Evolutionary conservation across 2,329 filamentous ascomycete species (phyloP), one percentile per base, ranked within the genome.

Genomic region (Sporothrix euskadiensis): DNA sequence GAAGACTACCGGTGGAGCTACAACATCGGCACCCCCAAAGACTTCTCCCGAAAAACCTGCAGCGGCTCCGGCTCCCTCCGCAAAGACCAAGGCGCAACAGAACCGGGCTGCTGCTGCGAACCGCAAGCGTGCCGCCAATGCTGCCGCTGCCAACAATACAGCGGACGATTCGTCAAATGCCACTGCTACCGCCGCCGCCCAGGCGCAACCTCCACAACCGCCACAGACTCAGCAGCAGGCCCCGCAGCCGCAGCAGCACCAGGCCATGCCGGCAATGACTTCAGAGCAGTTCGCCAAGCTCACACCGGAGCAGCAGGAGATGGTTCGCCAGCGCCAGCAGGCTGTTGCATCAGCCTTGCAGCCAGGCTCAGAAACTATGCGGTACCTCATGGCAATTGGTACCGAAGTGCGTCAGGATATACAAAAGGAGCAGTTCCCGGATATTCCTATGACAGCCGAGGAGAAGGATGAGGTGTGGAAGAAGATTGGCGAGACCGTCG

Each of bases 381-480:
- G 77, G 22, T 79, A 79, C 3, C 77, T 83, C 3, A 78, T 77
- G 73, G 35, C 74, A 0, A 80, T 83, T 30, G 78, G 78, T 0
- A 74, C 75, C 4, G 81, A 83, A 56, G 79, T 80, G 56, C 76
- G 83, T 66, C 79, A 79, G 16, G 78, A 81, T 7, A 81, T 82
- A 19, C 61, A 77, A 16, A 80, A 82, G 69, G 84, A 87, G 70
- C 77, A 79, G 4, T 81, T 84, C 76, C 78, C 80, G 0, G 84
- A 86, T n/a, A 83, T 88, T 44, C 78, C 79, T 0, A 86, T 88
- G 85, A 81, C 78, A 3, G 79, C 80, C 0, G 81, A 85, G 16
- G 83, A 87, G 73, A 80, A 83, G 70, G 77, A 79, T 6, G 84
- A 88, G 22, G 84, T 83, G 1, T 81, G 80, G 9, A 76, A 77